Conservation (phyloP, 129 eudicot species). For the Oenanthe sinensis region DNA sequence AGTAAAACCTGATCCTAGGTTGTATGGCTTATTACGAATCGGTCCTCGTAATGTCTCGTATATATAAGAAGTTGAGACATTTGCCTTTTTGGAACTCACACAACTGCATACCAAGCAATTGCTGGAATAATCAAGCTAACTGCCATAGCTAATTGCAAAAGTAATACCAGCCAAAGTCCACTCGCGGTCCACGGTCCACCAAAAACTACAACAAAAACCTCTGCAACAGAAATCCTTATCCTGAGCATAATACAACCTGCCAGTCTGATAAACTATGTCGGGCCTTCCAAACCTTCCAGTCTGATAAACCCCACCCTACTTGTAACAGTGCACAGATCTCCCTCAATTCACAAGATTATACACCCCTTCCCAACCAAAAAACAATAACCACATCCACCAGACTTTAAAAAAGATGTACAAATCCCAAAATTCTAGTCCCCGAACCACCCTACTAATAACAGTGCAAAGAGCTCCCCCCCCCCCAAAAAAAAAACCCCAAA, state of each 20-base stretch:
- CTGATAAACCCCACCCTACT: not conserved
- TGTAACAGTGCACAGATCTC: not conserved
- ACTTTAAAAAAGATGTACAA: not conserved
- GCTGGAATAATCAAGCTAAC: not conserved
- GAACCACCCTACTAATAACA: not conserved
- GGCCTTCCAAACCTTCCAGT: too few species aligned
- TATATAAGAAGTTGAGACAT: too few species aligned
- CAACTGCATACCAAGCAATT: not conserved
- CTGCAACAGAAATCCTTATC: not conserved
- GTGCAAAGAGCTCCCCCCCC: not conserved
- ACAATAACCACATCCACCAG: not conserved
- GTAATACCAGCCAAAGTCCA: not conserved
- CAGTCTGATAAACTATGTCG: not conserved
- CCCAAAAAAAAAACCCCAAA: not conserved
- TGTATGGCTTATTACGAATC: too few species aligned
- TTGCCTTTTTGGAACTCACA: too few species aligned
- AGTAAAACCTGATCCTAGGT: too few species aligned
- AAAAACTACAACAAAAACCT: not conserved
- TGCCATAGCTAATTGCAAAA: not conserved
- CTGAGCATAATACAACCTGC: not conserved
- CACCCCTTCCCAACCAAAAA: not conserved
- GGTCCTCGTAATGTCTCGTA: too few species aligned
- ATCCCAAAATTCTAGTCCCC: not conserved
- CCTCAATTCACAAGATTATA: not conserved
- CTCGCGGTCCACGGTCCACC: not conserved